phyloP scores from a whole-genome alignment of 257 asterid species.

The Lithospermum erythrorhizon region DNA sequence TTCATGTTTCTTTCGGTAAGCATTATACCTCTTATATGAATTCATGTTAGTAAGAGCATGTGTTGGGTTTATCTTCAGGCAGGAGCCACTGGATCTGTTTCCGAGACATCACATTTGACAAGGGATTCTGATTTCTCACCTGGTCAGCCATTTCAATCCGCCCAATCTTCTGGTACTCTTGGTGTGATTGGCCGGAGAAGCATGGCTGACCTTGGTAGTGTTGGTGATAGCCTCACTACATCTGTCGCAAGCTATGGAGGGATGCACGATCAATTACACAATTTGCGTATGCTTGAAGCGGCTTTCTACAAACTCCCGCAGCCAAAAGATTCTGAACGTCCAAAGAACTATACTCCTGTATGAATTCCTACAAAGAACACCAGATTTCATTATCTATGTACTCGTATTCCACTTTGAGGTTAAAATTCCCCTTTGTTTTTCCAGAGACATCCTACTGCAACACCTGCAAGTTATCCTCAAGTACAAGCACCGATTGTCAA shows the following conservation, averaged over 20 bases:
- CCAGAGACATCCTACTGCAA: constrained; percentile 77
- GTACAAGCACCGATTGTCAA: constrained; percentile 91
- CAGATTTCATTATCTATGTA: constrained; percentile 2
- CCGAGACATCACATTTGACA: constrained; percentile 61
- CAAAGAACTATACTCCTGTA: constrained; percentile 85
- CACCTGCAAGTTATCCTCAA: constrained; percentile 93
- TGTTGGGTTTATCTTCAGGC: constrained; percentile 34
- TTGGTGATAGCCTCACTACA: constrained; percentile 70
- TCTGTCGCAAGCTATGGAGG: constrained; percentile 61
- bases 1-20: neutral
- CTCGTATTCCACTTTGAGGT: neutral
- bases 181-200: constrained; percentile 98
- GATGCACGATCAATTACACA: constrained; percentile 73
- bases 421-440: constrained; percentile 11
- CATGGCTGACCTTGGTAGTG: constrained; percentile 85
- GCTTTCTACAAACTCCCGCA: constrained; percentile 83
- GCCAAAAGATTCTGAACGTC: constrained; percentile 94
- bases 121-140: constrained; percentile 80
- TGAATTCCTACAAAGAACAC: constrained; percentile 10
- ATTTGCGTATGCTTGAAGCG: constrained; percentile 91
- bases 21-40: neutral
- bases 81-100: constrained; percentile 43
- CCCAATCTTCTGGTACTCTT: constrained; percentile 72
- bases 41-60: neutral
- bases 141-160: constrained; percentile 79